Evolutionary conservation across 2,329 filamentous ascomycete genomes (phyloP).

Genomic region (Colletotrichum echinochloae): DNA sequence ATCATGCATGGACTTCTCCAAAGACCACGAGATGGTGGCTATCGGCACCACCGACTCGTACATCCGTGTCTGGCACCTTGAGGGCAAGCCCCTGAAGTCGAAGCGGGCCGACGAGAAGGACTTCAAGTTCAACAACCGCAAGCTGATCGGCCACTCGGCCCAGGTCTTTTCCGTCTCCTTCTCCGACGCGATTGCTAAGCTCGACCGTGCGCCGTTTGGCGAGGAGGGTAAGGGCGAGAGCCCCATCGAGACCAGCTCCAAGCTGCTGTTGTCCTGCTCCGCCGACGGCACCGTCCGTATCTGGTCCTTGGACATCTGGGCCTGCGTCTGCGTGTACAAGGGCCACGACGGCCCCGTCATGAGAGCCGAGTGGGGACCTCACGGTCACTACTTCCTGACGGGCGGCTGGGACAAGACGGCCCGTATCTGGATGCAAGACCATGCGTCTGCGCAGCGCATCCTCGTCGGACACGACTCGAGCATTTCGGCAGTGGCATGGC

Average conservation of each 20-base stretch:
- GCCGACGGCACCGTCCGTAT: constrained; percentile 89
- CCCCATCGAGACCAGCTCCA: constrained; percentile 67
- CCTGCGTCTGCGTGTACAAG: constrained; percentile 94
- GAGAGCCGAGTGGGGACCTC: constrained; percentile 89
- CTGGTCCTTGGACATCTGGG: constrained; percentile 93
- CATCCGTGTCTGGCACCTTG: constrained; percentile 92
- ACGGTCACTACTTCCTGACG: constrained; percentile 94
- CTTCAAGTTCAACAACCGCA: constrained; percentile 70
- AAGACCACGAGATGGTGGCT: constrained; percentile 88
- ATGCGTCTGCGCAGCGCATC: constrained; percentile 88
- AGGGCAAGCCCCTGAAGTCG: constrained; percentile 83
- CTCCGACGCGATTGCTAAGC: constrained; percentile 74
- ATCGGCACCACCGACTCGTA: constrained; percentile 94
- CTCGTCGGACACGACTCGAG: constrained; percentile 93
- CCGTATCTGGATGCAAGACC: constrained; percentile 91
- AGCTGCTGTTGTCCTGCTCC: constrained; percentile 87
- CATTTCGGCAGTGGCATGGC: constrained; percentile 92
- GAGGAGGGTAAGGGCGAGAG: constrained; percentile 58
- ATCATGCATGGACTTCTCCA: constrained; percentile 95
- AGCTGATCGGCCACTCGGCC: constrained; percentile 90
- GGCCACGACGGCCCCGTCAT: constrained; percentile 92
- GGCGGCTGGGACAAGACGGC: constrained; percentile 91
- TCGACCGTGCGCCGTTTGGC: constrained; percentile 63
- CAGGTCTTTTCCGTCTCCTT: constrained; percentile 93
- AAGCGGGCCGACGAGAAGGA: constrained; percentile 70